phyloP scores from a whole-genome alignment of 805 yeast genomes.

The Torulaspora maleeae region DNA sequence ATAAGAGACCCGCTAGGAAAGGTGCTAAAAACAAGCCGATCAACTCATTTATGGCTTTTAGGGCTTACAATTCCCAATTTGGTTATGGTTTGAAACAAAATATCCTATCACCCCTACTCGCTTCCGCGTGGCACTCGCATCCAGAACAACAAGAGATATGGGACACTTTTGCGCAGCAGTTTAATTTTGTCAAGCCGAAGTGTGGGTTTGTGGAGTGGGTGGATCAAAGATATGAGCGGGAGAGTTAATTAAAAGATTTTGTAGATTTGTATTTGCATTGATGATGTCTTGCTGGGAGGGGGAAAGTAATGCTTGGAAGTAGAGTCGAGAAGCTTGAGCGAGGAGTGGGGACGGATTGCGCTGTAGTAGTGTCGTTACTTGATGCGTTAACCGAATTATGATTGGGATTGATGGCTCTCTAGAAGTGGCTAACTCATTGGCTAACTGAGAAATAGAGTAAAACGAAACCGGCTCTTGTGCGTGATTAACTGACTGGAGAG shows the following conservation, averaged over 20 bases:
- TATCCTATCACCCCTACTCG: conserved; percentile 19
- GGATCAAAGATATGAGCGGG: conserved; percentile 22
- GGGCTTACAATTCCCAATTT: conserved; percentile 27
- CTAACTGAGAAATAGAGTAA: too few species aligned
- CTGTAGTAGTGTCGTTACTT: too few species aligned
- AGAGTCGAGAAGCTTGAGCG: conserved; percentile 2
- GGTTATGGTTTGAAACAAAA: conserved; percentile 23
- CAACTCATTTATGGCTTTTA: conserved; percentile 27
- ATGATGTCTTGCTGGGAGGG: conserved; percentile 19
- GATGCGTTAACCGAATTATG: too few species aligned
- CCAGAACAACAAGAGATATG: conserved; percentile 15
- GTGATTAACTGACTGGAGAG: too few species aligned
- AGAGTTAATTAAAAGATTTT: conserved; percentile 31
- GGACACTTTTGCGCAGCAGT: conserved; percentile 25
- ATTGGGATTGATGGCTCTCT: too few species aligned
- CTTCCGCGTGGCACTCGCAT: conserved; percentile 22
- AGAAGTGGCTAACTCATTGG: too few species aligned
- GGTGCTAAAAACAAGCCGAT: conserved; percentile 10
- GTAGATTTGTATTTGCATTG: conserved; percentile 17
- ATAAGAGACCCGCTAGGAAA: conserved; percentile 7
- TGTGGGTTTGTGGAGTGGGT: conserved; percentile 40
- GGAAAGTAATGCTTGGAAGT: conserved; percentile 18
- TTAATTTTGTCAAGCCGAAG: conserved; percentile 28
- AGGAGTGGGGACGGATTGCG: too few species aligned
- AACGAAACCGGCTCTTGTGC: too few species aligned